Evolutionary conservation across 306 rosid genomes (phyloP), one percentile per base, ranked within the genome.

Genomic region (Vicia villosa): DNA sequence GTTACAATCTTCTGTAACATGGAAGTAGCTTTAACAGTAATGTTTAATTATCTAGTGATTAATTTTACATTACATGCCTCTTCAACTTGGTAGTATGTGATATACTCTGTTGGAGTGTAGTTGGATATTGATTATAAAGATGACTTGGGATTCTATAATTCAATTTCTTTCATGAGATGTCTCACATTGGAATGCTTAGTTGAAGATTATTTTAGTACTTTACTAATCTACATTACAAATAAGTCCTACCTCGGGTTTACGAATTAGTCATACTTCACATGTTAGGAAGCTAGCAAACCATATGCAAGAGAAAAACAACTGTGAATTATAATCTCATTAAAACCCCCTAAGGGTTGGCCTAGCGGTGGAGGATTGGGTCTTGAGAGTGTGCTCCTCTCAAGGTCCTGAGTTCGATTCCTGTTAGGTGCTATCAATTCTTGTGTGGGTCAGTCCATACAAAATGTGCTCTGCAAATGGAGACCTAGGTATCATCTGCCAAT

Each of bases 91-190:
- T 76, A 72, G 77, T 70, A 65, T 86, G 80, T 76, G 76, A 77
- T 61, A 74, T 82, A 76, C 78, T 70, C 56, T 81, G 90, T 72
- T 74, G 81, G 83, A 76, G 73, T 66, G 68, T 68, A 30, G 20
- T 52, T 49, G 13, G 63, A 70, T 17, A 17, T 49, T 49, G 26
- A 17, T 19, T 20, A 52, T 75, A 51, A 77, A 59, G 58, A 77
- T 63, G 28, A 50, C 81, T 87, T 78, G 87, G 83, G 83, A 76
- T 78, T 69, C 85, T 77, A n/a, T n/a, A 74, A 59, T 64, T 75
- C 47, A 38, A 68, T 68, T 69, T 62, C 50, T 73, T 70, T 77
- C 81, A 65, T 70, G 81, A 63, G 42, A 77, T 81, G 81, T 83
- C 80, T 77, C 73, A 26, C 79, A 75, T 85, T 75, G 83, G 81